Evolutionary conservation across 1,139 yeast species (phyloP).

Genomic region (Yamadazyma trypodendri): DNA sequence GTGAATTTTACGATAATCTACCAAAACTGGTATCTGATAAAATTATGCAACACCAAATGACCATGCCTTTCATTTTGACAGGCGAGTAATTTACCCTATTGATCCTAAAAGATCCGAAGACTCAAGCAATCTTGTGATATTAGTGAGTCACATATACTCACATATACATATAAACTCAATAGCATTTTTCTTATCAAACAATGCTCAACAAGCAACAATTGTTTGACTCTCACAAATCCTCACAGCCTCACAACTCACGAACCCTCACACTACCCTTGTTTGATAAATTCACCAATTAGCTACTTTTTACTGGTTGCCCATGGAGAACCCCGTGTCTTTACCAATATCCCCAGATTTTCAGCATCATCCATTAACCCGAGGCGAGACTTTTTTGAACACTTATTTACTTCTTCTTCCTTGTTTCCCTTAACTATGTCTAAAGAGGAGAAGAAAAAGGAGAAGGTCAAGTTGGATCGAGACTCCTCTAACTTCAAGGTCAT

Average conservation of each 20-base stretch:
- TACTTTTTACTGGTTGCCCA: too few species aligned
- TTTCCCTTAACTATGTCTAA: not conserved
- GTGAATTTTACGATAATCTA: too few species aligned
- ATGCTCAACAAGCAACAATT: too few species aligned
- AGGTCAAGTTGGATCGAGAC: slow-evolving; percentile 17
- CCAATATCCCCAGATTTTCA: slow-evolving; percentile 4
- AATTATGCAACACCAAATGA: too few species aligned
- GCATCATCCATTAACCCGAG: slow-evolving; percentile 6
- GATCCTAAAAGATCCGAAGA: slow-evolving; percentile 2
- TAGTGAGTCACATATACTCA: not conserved
- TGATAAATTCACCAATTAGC: too few species aligned
- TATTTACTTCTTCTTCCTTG: not conserved
- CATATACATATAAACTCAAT: too few species aligned
- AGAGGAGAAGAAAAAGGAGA: slow-evolving; percentile 8
- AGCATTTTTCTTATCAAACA: too few species aligned
- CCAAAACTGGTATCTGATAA: too few species aligned
- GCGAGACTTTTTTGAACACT: slow-evolving; percentile 1
- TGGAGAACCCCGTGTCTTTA: not conserved
- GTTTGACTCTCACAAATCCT: too few species aligned
- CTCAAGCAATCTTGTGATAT: slow-evolving; percentile 4
- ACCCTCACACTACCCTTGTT: too few species aligned
- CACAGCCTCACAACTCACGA: too few species aligned
- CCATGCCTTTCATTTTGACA: not conserved
- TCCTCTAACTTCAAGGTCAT: slow-evolving; percentile 37
- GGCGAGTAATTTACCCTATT: too few species aligned